These are phyloP conservation scores for Polyporus tsugae DNA, from an alignment of 1,284 basidiomycete genomes.

Conservation along the genomic window DNA sequence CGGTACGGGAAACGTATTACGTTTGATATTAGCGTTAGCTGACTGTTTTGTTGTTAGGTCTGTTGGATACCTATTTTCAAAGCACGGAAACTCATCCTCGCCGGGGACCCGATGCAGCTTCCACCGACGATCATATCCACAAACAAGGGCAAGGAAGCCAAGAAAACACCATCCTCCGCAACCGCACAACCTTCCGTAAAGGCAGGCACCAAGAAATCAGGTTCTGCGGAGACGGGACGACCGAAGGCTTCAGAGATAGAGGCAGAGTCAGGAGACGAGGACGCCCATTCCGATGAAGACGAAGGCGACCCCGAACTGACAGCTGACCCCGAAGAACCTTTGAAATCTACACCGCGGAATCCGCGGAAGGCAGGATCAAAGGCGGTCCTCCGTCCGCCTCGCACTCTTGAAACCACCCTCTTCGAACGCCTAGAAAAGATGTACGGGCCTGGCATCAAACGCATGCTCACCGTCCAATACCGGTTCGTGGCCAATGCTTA, in stretches of 20 bases:
- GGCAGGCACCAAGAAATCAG: neutral
- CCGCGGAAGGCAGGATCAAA: constrained; percentile 34
- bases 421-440: constrained; percentile 92
- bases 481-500: constrained; percentile 57
- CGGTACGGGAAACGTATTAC: constrained; percentile 54
- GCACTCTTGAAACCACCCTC: constrained; percentile 86
- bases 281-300: constrained; percentile 19
- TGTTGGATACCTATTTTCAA: constrained; percentile 98
- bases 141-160: constrained; percentile 45
- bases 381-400: constrained; percentile 64
- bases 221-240: neutral
- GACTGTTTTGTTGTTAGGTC: constrained; percentile 55
- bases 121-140: constrained; percentile 90
- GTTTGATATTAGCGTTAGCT: neutral
- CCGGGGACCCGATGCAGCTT: constrained; percentile 91
- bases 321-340: constrained; percentile 23
- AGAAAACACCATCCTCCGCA: constrained; percentile 33
- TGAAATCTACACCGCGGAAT: constrained; percentile 21
- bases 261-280: constrained; percentile 9
- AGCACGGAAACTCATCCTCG: constrained; percentile 87
- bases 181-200: neutral
- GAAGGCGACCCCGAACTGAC: constrained; percentile 25
- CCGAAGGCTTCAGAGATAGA: neutral
- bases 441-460: constrained; percentile 86
- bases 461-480: constrained; percentile 89